These are phyloP conservation scores for Pharnaceum exiguum DNA, from an alignment of 148 eudicot species.

Conservation along the genomic window DNA sequence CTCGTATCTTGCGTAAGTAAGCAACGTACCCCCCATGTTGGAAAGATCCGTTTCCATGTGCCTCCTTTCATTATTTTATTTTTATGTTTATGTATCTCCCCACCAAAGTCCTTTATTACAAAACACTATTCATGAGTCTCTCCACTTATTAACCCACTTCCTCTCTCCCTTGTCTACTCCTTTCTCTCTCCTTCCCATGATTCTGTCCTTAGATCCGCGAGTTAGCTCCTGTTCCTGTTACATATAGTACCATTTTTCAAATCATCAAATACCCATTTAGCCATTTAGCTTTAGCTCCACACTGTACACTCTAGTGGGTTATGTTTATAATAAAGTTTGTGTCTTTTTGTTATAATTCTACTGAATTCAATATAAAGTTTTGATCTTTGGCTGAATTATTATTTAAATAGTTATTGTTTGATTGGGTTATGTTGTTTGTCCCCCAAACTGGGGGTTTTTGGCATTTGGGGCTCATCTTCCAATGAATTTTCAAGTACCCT, in stretches of 20 bases:
- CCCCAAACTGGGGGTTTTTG: slow-evolving; percentile 24
- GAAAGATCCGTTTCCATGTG: slow-evolving; percentile 32
- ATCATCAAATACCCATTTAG: slow-evolving; percentile 10
- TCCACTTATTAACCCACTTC: neutral
- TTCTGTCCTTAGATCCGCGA: slow-evolving; percentile 30
- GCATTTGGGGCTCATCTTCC: slow-evolving; percentile 25
- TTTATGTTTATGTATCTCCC: no score
- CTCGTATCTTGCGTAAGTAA: neutral
- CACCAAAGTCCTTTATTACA: slow-evolving; percentile 9
- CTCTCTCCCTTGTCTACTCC: neutral
- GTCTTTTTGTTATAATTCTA: slow-evolving; percentile 1
- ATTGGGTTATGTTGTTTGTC: slow-evolving; percentile 19
- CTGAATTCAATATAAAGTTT: slow-evolving; percentile 16
- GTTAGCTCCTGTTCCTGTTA: slow-evolving; percentile 14
- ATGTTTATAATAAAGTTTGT: neutral
- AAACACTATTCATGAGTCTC: neutral
- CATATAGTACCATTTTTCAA: slow-evolving; percentile 15
- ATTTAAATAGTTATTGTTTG: slow-evolving; percentile 7
- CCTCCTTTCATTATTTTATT: slow-evolving; percentile 6
- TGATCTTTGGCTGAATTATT: slow-evolving; percentile 14
- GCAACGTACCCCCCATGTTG: slow-evolving; percentile 22
- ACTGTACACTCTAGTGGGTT: neutral
- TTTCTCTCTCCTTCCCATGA: slow-evolving; percentile 21
- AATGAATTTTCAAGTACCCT: slow-evolving; percentile 26
- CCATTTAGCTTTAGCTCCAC: neutral